Conservation (phyloP, 768 basidiomycete genomes). For the Trametes coccinea region DNA sequence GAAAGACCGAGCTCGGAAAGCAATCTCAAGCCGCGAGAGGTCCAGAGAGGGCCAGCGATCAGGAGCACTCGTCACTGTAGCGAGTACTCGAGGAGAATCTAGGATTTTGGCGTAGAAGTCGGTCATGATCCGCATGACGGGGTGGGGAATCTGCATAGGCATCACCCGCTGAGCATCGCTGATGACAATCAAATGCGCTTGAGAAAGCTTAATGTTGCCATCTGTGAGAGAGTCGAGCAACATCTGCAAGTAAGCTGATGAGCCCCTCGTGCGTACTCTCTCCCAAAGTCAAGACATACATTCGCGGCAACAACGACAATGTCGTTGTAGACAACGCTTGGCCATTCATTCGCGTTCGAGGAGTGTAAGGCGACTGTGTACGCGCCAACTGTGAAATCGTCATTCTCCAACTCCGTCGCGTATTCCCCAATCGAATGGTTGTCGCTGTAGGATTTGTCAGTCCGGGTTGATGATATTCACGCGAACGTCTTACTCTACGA, state of each 20-base stretch:
- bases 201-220: constrained; percentile 43
- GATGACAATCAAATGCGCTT: constrained; percentile 48
- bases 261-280: not conserved
- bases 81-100: constrained; percentile 10
- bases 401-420: constrained; percentile 31
- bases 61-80: constrained; percentile 11
- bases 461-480: not conserved
- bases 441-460: constrained; percentile 2
- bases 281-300: constrained; percentile 31
- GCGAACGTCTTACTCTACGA: constrained; percentile 17
- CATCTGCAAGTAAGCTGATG: constrained; percentile 31
- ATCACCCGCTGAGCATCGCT: constrained; percentile 41
- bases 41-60: constrained; percentile 17
- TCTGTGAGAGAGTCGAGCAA: constrained; percentile 41
- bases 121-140: constrained; percentile 46
- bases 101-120: constrained; percentile 40
- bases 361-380: constrained; percentile 18
- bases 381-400: constrained; percentile 30
- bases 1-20: constrained; percentile 11
- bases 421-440: constrained; percentile 20
- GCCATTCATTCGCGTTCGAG: constrained; percentile 30
- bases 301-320: constrained; percentile 43
- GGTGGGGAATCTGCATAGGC: constrained; percentile 35
- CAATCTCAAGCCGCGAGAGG: constrained; percentile 9
- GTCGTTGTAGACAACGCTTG: constrained; percentile 32